Evolutionary conservation across 2,329 filamentous ascomycete species (phyloP).

Genomic region (Microcyclospora pomicola): DNA sequence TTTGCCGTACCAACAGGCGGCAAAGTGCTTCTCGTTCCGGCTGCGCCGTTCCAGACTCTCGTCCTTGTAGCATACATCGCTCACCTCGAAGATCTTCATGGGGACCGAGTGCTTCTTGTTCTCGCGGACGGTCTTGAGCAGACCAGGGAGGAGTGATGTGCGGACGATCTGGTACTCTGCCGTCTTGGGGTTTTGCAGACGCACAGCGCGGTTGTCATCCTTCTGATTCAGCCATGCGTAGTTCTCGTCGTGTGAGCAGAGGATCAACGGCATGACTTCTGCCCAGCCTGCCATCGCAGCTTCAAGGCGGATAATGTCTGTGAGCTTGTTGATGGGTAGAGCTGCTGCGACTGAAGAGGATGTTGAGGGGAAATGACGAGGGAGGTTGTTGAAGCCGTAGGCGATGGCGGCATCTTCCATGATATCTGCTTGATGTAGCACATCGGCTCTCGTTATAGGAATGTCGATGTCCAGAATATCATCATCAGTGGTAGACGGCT

Average conservation of each 20-base stretch:
- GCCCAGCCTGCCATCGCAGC: slow-evolving; percentile 90
- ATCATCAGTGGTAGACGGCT: slow-evolving; percentile 53
- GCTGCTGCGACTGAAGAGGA: slow-evolving; percentile 76
- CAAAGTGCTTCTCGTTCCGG: slow-evolving; percentile 87
- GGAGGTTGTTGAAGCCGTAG: slow-evolving; percentile 94
- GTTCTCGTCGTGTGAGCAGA: slow-evolving; percentile 97
- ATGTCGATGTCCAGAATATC: slow-evolving; percentile 64
- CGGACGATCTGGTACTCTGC: slow-evolving; percentile 87
- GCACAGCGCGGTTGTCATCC: slow-evolving; percentile 71
- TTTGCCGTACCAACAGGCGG: slow-evolving; percentile 91
- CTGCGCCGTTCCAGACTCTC: slow-evolving; percentile 65
- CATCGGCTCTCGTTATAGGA: slow-evolving; percentile 80
- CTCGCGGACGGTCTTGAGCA: slow-evolving; percentile 86
- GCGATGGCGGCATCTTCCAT: slow-evolving; percentile 98
- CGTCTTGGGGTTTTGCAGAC: slow-evolving; percentile 84
- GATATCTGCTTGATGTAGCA: slow-evolving; percentile 91
- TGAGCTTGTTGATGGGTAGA: slow-evolving; percentile 83
- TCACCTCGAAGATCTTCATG: slow-evolving; percentile 84
- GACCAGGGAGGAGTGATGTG: slow-evolving; percentile 69
- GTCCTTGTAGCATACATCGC: slow-evolving; percentile 88
- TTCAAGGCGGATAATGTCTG: slow-evolving; percentile 79
- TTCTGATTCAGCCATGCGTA: slow-evolving; percentile 86
- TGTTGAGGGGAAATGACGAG: slow-evolving; percentile 72
- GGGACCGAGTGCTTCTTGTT: slow-evolving; percentile 82
- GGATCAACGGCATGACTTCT: slow-evolving; percentile 88